Conservation (phyloP, 148 eudicot genomes). For the Dysphania ambrosioides region DNA sequence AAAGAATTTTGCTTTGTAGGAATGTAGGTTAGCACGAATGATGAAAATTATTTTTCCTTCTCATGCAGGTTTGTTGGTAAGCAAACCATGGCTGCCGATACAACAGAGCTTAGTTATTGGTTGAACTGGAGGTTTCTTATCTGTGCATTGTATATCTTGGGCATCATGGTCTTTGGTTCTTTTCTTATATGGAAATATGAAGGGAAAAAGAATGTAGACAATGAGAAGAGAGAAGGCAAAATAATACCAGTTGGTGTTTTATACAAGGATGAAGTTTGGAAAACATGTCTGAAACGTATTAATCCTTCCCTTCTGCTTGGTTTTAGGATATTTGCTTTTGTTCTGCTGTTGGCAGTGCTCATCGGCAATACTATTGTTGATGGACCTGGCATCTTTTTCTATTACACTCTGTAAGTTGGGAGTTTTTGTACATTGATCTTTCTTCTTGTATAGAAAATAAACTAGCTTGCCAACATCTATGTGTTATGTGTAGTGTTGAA, state of each 20-base stretch:
- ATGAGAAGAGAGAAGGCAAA: slow-evolving; percentile 26
- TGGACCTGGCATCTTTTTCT: slow-evolving; percentile 55
- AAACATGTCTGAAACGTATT: slow-evolving; percentile 48
- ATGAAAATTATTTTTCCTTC: no score
- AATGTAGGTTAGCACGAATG: no score
- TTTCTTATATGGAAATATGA: slow-evolving; percentile 66
- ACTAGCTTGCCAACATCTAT: neutral
- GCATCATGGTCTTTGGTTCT: slow-evolving; percentile 33
- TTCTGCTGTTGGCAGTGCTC: slow-evolving; percentile 49
- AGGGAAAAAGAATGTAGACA: slow-evolving; percentile 35
- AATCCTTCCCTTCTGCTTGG: slow-evolving; percentile 67
- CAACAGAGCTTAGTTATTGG: slow-evolving; percentile 77
- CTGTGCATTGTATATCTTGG: slow-evolving; percentile 60
- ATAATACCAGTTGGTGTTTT: slow-evolving; percentile 33
- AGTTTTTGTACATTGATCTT: neutral
- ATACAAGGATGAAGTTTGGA: slow-evolving; percentile 70
- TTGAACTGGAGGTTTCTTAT: slow-evolving; percentile 86
- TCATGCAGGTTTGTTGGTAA: slow-evolving; percentile 30
- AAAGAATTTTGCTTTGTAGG: no score
- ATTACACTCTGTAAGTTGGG: slow-evolving; percentile 74
- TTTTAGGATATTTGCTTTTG: slow-evolving; percentile 59
- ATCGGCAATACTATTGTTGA: slow-evolving; percentile 38
- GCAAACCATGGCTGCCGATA: slow-evolving; percentile 52
- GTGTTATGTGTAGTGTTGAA: no score
- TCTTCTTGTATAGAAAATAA: neutral